Evolutionary conservation across 495 filamentous ascomycete species (phyloP), one percentile per base, ranked within the genome.

Genomic region (Haplographium delicatum): DNA sequence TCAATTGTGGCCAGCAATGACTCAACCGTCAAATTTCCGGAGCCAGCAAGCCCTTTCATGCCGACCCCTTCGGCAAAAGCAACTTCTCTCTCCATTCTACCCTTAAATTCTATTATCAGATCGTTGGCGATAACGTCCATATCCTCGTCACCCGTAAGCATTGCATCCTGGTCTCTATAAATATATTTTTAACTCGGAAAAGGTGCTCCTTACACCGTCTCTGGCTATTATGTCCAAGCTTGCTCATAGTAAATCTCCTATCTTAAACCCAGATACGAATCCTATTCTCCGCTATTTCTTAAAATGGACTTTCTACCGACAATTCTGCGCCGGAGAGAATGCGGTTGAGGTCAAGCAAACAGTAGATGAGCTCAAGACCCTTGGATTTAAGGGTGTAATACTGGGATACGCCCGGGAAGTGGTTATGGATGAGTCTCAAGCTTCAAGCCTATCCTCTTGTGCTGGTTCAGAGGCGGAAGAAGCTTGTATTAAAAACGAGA

Each of bases 241-340:
- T 56, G 85, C 88, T 10, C 71, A 89, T 56, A 83, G 85, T 16
- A 79, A 76, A 35, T 80, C 66, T 15, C 69, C 80, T 1, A 33
- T 80, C 6, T 65, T 85, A 9, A 76, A 75, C 53, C 79, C 81
- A 3, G 75, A 81, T 51, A 65, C 61, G 26, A 85, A 85, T 50
- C 73, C 72, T 0, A 8, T 81, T 15, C 70, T 84, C 11, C 65
- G 68, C 13, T 74, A 62, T 53, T 62, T 86, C 27, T 72, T 94
- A 25, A 84, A 86, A 51, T 74, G 81, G 47, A 91, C 86, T 0
- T 88, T 94, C 61, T 94, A 94, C 63, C 77, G 78, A 46, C 86
- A 94, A 59, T 94, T 91, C 63, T 94, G 88, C 62, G 85, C 85
- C 1, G 88, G 88, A 16, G 80, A 84, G 60, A 84, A 79, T 38